Evolutionary conservation across 2,329 filamentous ascomycete genomes (phyloP).

Genomic region (Fusarium graminum): DNA sequence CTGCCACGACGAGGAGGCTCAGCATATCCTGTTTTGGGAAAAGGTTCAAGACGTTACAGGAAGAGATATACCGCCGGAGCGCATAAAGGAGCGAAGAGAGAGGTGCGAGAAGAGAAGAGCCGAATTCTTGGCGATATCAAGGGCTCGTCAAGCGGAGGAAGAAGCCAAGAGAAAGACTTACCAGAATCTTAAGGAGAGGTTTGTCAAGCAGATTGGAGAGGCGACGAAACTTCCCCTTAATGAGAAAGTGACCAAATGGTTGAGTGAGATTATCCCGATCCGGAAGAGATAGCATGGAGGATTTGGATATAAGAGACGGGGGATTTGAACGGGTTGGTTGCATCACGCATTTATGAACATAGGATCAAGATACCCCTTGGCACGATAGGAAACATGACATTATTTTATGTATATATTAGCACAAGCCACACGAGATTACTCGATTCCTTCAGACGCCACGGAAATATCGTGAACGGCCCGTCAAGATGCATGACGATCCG

Average conservation of each 20-base stretch:
- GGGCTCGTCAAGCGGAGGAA: constrained; percentile 11
- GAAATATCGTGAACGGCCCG: constrained; percentile 24
- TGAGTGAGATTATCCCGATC: constrained; percentile 38
- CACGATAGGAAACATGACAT: constrained; percentile 18
- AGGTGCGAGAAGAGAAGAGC: constrained; percentile 6
- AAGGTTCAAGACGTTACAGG: constrained; percentile 25
- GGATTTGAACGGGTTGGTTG: constrained; percentile 7
- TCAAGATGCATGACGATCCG: background rate
- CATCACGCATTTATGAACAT: constrained; percentile 32
- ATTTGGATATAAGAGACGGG: constrained; percentile 14
- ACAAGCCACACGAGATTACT: constrained; percentile 12
- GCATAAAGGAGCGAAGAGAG: constrained; percentile 3
- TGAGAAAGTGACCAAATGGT: constrained; percentile 43
- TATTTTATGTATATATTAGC: constrained; percentile 11
- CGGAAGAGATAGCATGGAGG: constrained; percentile 8
- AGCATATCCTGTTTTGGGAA: constrained; percentile 35
- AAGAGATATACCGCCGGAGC: constrained; percentile 30
- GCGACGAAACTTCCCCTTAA: constrained; percentile 40
- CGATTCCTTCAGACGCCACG: constrained; percentile 5
- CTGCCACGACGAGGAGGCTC: constrained; percentile 10
- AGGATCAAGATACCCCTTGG: constrained; percentile 41
- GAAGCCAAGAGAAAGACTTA: constrained; percentile 11
- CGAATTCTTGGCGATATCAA: constrained; percentile 12
- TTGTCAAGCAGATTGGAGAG: constrained; percentile 43
- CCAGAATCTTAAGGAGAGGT: constrained; percentile 32